These are phyloP conservation scores for Taiozyma sp. DNA, from an alignment of 1,139 yeast species.

Conservation along the genomic window DNA sequence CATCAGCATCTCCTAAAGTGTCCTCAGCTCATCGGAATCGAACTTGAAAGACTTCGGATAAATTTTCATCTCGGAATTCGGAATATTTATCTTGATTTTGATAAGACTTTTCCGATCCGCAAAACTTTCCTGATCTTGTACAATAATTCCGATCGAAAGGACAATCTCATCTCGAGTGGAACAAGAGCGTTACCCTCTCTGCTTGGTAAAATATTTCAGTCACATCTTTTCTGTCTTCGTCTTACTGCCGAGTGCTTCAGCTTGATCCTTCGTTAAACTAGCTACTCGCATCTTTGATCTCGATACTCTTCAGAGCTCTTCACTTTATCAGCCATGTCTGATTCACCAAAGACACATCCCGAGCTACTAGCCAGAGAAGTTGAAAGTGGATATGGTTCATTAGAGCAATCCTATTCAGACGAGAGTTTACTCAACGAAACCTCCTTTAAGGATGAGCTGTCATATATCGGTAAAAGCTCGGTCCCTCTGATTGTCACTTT, in stretches of 20 bases:
- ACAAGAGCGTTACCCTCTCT: no score
- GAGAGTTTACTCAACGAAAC: not conserved
- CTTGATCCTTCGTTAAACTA: not conserved
- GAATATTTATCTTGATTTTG: not conserved
- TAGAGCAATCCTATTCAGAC: not conserved
- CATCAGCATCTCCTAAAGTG: not conserved
- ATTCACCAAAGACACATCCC: not conserved
- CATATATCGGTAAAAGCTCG: constrained; percentile 30
- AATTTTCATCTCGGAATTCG: not conserved
- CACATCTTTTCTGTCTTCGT: not conserved
- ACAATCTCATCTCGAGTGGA: not conserved
- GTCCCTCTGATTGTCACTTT: constrained; percentile 66
- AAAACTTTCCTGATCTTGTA: not conserved
- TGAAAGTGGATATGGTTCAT: not conserved
- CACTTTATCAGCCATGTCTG: not conserved
- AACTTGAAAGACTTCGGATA: not conserved
- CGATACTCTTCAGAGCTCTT: not conserved
- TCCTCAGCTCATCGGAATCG: not conserved
- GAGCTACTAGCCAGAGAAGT: not conserved
- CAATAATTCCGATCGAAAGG: not conserved
- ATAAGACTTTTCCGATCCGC: not conserved
- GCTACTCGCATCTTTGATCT: not conserved
- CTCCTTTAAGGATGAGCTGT: constrained; percentile 25
- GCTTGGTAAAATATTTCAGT: not conserved
- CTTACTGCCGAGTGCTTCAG: not conserved